phyloP scores from a whole-genome alignment of 495 filamentous ascomycete genomes.

The Wilcoxina mikolae region DNA sequence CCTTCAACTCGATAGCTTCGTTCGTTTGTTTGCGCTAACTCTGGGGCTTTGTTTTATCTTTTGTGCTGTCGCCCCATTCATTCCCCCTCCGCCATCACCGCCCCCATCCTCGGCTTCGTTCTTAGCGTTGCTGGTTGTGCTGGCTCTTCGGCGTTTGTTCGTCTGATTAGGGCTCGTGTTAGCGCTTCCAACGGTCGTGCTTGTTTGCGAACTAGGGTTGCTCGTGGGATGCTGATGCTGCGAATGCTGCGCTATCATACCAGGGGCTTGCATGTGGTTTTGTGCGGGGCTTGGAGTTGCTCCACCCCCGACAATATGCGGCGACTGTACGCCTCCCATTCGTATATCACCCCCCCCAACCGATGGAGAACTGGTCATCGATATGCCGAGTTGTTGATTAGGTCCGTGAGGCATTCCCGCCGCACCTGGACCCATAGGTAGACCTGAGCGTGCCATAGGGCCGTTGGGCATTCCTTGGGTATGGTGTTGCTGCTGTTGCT shows the following conservation, averaged over 20 bases:
- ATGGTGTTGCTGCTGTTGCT: constrained; percentile 15
- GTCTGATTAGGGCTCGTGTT: constrained; percentile 55
- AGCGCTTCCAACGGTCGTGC: constrained; percentile 36
- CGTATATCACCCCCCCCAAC: constrained; percentile 20
- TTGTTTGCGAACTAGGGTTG: constrained; percentile 30
- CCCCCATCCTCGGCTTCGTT: constrained; percentile 37
- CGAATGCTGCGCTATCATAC: constrained; percentile 29
- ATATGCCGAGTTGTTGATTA: constrained; percentile 17
- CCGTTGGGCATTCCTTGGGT: constrained; percentile 3
- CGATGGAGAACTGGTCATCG: constrained; percentile 24
- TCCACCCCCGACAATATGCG: constrained; percentile 24
- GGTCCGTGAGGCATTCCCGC: constrained; percentile 22
- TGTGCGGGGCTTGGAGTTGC: constrained; percentile 29
- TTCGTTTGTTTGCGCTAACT: constrained; percentile 21
- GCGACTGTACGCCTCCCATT: constrained; percentile 26
- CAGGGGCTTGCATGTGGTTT: constrained; percentile 30
- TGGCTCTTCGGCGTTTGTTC: constrained; percentile 49
- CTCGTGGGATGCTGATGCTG: constrained; percentile 29
- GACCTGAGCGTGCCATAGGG: not conserved
- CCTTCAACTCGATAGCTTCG: constrained; percentile 11
- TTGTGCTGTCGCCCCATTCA: constrained; percentile 21
- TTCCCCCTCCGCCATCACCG: constrained; percentile 6
- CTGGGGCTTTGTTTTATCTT: constrained; percentile 27
- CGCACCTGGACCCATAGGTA: constrained; percentile 22
- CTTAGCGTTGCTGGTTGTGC: constrained; percentile 41